Base-by-base conservation (phyloP, 805 yeast species). In the Debaryomyces prosopidis region DNA sequence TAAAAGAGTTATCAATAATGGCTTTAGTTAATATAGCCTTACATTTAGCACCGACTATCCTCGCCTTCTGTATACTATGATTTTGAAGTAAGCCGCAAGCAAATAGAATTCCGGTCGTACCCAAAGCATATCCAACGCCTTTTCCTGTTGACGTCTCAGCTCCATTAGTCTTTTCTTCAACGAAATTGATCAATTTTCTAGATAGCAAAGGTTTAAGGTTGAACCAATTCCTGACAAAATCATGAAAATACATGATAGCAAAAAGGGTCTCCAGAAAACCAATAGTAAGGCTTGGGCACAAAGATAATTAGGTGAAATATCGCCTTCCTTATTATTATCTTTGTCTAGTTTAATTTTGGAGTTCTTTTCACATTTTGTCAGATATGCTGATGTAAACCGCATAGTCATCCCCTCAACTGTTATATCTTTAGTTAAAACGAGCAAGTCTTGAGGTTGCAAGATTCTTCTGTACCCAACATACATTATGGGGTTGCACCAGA, bases 71-170 rank as follows among this genome's bases (percentile, higher is more conserved):
- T 14, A 52, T 28, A 34, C 41, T 46, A 23, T 54, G 53, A 36
- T 52, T 48, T 19, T 48, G 46, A 5, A 44, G 23, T 12, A 49
- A 7, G 3, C 51, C 50, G 28, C 46, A 33, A 1, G 45, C 10
- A 20, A 39, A 42, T 9, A 82, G 75, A 59, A 89, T 65, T 0
- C 67, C 48, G 32, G 82, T 70, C 8, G 84, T 73, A n/a, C 90
- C 94, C 32, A 87, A 67, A 2, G 89, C 84, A 52, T 77, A 83
- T 5, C 91, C 95, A 17, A 84, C 71, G 43, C 94, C 96, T 18
- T 62, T 66, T 16, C 82, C 84, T 11, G 15, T 26, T 4, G 44
- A 39, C 15, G n/a, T 14, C 46, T 68, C 66, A 6, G 63, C 57
- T 5, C 69, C 63, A n/a, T 73, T 71, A 15, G 56, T 46, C 73